A percentile compares a stretch with the other conserved stretches of the same genome.
These are phyloP conservation scores for Lachancea sp. DNA, from an alignment of 805 yeast species.

Conservation along the genomic window DNA sequence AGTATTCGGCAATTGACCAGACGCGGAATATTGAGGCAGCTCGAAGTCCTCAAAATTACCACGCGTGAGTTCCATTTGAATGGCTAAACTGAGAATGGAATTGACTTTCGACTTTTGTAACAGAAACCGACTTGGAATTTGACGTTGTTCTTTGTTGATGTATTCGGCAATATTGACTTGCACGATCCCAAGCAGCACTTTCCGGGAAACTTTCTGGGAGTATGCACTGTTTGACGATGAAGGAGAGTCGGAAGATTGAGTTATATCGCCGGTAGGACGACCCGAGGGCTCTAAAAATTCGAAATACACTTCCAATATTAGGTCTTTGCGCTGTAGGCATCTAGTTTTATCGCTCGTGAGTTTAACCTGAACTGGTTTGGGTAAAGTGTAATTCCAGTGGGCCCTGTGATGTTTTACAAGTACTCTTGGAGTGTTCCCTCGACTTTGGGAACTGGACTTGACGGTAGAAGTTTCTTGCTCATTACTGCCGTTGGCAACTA, in stretches of 20 bases:
- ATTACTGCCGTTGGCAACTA: constrained; percentile 13
- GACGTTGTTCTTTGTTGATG: constrained; percentile 42
- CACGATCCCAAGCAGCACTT: constrained; percentile 56
- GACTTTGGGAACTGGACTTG: constrained; percentile 20
- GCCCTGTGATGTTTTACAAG: constrained; percentile 48
- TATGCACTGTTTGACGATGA: constrained; percentile 12
- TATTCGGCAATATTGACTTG: constrained; percentile 69
- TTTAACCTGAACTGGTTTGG: constrained; percentile 36
- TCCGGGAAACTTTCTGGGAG: constrained; percentile 29
- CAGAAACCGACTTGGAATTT: constrained; percentile 55
- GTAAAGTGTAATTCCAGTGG: constrained; percentile 39
- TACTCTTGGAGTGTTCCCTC: constrained; percentile 38
- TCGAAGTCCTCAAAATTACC: constrained; percentile 33
- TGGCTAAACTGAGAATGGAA: constrained; percentile 60
- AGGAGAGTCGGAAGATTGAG: constrained; percentile 6
- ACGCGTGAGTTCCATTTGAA: constrained; percentile 42
- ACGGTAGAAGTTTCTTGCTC: constrained; percentile 25
- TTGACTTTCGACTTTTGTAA: constrained; percentile 76
- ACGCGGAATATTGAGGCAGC: constrained; percentile 12
- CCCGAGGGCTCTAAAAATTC: constrained; percentile 28
- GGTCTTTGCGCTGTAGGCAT: constrained; percentile 32
- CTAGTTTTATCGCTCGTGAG: constrained; percentile 36
- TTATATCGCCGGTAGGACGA: constrained; percentile 3
- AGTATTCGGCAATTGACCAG: constrained; percentile 24
- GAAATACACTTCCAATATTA: constrained; percentile 42